Percentiles rank a stretch among this genome's conserved stretches.
Conservation (phyloP, 768 basidiomycete genomes). For the Sarcomyxa edulis region DNA sequence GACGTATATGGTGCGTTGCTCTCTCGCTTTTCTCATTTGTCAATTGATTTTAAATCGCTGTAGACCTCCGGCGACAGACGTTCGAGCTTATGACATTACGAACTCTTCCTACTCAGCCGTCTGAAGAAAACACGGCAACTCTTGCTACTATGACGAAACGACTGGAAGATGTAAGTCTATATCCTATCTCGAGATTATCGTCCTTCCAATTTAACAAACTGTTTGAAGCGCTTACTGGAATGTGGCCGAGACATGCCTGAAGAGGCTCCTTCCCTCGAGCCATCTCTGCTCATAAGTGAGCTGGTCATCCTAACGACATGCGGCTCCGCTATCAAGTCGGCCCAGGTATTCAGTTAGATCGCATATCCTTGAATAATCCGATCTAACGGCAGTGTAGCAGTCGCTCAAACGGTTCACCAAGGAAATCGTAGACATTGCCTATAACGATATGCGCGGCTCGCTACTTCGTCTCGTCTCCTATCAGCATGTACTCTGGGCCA, state of each 20-base stretch:
- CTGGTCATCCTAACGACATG: too few relatives aligned
- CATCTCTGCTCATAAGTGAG: too few relatives aligned
- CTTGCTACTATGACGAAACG: slow-evolving; percentile 12
- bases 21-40: not conserved
- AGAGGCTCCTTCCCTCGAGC: too few relatives aligned
- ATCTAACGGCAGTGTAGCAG: too few relatives aligned
- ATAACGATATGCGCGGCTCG: slow-evolving; percentile 24
- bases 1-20: slow-evolving; percentile 7
- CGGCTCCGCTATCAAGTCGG: too few relatives aligned
- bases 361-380: too few relatives aligned
- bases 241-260: too few relatives aligned
- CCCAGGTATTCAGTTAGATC: too few relatives aligned
- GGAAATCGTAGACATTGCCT: slow-evolving; percentile 34
- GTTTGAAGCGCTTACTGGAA: too few relatives aligned
- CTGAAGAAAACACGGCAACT: slow-evolving; percentile 12
- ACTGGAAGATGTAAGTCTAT: slow-evolving; percentile 17
- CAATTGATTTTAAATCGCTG: slow-evolving; percentile 1
- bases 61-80: slow-evolving; percentile 34
- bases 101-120: slow-evolving; percentile 19
- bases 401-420: slow-evolving; percentile 15
- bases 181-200: too few relatives aligned
- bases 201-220: too few relatives aligned
- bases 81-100: slow-evolving; percentile 35
- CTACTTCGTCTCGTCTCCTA: slow-evolving; percentile 45
- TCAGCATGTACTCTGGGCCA: slow-evolving; percentile 53